Conservation (phyloP, 352 stramenopile genomes). For the Pelagophyceae sp. region DNA sequence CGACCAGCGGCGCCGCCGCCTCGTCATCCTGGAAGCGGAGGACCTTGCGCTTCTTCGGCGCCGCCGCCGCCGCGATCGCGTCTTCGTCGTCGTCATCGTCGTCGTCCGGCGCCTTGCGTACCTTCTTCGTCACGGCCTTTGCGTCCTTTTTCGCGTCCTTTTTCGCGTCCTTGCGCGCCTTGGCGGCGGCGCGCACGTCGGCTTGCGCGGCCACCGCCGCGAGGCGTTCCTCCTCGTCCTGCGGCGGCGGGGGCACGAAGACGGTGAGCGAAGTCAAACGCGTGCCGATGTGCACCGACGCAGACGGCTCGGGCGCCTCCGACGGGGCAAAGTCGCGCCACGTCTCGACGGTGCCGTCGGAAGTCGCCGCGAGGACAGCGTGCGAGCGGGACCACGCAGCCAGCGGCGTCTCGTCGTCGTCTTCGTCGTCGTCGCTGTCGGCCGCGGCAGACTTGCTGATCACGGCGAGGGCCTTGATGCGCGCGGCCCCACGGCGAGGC, state of each 20-base stretch:
- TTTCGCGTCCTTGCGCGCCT: neutral
- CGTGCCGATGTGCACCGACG: neutral
- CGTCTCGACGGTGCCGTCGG: neutral
- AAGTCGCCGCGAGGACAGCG: neutral
- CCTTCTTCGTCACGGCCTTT: neutral
- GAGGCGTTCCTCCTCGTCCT: neutral
- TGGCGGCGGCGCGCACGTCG: no score
- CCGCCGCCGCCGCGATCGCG: no score
- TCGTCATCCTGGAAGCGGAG: no score
- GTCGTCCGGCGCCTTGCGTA: neutral
- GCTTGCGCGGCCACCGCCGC: neutral
- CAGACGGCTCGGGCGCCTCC: neutral
- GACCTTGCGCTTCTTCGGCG: no score
- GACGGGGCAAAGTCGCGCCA: neutral
- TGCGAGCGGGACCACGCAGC: neutral
- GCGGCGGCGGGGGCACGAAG: neutral
- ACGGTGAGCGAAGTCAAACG: neutral
- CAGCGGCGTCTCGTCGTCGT: neutral
- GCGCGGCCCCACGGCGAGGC: neutral
- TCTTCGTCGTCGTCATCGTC: neutral
- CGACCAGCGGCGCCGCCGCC: no score
- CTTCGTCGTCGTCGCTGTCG: neutral
- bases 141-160: neutral
- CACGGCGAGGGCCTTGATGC: slow-evolving; percentile 1
- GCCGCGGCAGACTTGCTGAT: neutral